phyloP scores from a whole-genome alignment of 768 basidiomycete species.

The Pholiota molesta region DNA sequence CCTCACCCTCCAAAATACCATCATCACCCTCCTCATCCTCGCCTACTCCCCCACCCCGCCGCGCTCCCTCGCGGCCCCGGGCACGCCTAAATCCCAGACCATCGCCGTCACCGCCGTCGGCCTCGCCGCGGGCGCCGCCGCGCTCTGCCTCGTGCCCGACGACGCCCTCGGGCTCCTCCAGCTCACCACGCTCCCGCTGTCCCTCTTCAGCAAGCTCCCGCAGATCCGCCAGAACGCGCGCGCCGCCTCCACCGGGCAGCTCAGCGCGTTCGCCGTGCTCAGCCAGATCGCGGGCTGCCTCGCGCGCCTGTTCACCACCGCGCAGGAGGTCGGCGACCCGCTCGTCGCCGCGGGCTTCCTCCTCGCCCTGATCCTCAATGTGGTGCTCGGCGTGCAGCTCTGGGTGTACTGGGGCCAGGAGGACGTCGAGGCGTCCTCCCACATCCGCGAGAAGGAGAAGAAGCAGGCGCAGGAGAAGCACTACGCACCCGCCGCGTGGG shows the following conservation, averaged over 20 bases:
- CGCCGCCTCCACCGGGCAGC: conserved; percentile 83
- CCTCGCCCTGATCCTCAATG: conserved; percentile 80
- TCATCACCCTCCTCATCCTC: conserved; percentile 89
- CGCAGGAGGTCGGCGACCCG: conserved; percentile 83
- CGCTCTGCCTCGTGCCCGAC: conserved; percentile 51
- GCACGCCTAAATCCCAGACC: conserved; percentile 14
- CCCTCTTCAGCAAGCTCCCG: conserved; percentile 76
- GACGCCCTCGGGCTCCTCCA: conserved; percentile 70
- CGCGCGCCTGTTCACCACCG: conserved; percentile 92
- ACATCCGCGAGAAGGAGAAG: conserved; percentile 9
- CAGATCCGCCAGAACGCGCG: conserved; percentile 64
- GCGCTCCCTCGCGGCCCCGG: conserved; percentile 29
- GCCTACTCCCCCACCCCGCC: conserved; percentile 47
- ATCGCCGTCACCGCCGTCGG: conserved; percentile 23
- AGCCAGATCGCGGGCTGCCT: conserved; percentile 88
- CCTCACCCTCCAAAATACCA: conserved; percentile 84
- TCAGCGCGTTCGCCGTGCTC: conserved; percentile 90
- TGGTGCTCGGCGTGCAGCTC: conserved; percentile 84
- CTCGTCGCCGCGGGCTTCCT: conserved; percentile 85
- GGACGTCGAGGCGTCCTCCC: conserved; percentile 17
- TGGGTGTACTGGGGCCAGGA: conserved; percentile 80
- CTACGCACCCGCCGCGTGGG: conserved; percentile 16
- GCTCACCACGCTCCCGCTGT: conserved; percentile 85
- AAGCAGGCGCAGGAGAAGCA: not conserved
- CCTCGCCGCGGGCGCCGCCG: conserved; percentile 15